Conservation (phyloP, 2,329 filamentous ascomycete species). For the Fusarium sp. region DNA sequence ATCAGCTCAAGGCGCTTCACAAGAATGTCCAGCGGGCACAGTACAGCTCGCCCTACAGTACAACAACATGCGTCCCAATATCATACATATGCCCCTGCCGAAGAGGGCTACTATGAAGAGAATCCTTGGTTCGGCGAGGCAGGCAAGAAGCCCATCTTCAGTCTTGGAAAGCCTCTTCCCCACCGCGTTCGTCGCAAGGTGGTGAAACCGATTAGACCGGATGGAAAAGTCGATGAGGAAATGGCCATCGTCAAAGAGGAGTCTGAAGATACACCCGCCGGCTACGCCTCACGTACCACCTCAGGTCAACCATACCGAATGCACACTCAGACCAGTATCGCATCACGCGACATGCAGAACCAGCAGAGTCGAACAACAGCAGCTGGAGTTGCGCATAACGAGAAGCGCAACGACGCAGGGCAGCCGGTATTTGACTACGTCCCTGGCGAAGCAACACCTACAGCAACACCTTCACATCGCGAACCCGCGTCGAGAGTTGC, state of each 20-base stretch:
- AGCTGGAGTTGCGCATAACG: conserved; percentile 8
- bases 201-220: background rate
- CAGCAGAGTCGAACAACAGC: conserved; percentile 9
- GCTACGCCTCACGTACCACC: background rate
- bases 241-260: conserved; percentile 2
- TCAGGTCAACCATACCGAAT: conserved; percentile 1
- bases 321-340: background rate
- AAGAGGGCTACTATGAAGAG: conserved; percentile 29
- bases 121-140: conserved; percentile 34
- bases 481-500: background rate
- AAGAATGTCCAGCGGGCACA: background rate
- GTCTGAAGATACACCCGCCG: background rate
- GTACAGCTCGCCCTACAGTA: background rate
- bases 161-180: conserved; percentile 31
- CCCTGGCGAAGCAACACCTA: background rate
- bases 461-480: background rate
- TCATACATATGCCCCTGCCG: conserved; percentile 17
- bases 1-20: background rate
- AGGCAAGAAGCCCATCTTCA: conserved; percentile 30
- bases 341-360: background rate
- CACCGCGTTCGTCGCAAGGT: conserved; percentile 26
- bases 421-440: conserved; percentile 23
- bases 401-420: conserved; percentile 14
- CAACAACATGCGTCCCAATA: background rate
- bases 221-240: conserved; percentile 21